phyloP scores from a whole-genome alignment of 371 early-diverging fungal genomes.

The Lichtheimia ramosa region DNA sequence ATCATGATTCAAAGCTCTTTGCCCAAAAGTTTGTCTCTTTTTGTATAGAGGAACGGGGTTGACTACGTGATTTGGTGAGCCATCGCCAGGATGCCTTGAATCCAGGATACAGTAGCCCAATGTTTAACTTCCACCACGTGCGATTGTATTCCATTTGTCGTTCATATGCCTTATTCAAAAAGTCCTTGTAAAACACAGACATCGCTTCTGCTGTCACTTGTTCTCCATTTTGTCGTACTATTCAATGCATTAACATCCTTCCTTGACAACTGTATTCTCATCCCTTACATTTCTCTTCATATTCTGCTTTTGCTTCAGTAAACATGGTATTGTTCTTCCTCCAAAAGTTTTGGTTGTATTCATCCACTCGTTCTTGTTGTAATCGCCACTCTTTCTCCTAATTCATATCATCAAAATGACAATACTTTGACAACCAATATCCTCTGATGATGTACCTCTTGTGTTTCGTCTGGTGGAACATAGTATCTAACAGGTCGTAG shows the following conservation, averaged over 20 bases:
- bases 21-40: conserved; percentile 45
- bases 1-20: conserved; percentile 51
- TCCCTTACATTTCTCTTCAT: conserved; percentile 66
- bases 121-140: conserved; percentile 73
- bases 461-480: conserved; percentile 59
- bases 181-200: conserved; percentile 77
- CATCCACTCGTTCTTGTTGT: conserved; percentile 56
- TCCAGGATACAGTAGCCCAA: conserved; percentile 69
- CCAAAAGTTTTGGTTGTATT: conserved; percentile 76
- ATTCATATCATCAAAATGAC: background rate
- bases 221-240: conserved; percentile 39
- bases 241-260: background rate
- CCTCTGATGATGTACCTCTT: conserved; percentile 28
- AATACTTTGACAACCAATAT: too few relatives aligned
- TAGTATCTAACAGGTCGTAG: conserved; percentile 70
- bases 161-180: conserved; percentile 68
- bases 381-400: conserved; percentile 57
- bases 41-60: conserved; percentile 3
- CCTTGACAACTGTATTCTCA: too few relatives aligned
- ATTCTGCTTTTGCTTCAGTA: conserved; percentile 60
- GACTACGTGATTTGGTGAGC: conserved; percentile 9
- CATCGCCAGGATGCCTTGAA: conserved; percentile 56
- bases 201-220: conserved; percentile 70
- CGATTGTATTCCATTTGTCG: conserved; percentile 79
- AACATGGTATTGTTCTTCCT: conserved; percentile 72